Evolutionary conservation across 2,329 filamentous ascomycete genomes (phyloP), one percentile per base, ranked within the genome.

Genomic region (Ceratocystis ficicola): DNA sequence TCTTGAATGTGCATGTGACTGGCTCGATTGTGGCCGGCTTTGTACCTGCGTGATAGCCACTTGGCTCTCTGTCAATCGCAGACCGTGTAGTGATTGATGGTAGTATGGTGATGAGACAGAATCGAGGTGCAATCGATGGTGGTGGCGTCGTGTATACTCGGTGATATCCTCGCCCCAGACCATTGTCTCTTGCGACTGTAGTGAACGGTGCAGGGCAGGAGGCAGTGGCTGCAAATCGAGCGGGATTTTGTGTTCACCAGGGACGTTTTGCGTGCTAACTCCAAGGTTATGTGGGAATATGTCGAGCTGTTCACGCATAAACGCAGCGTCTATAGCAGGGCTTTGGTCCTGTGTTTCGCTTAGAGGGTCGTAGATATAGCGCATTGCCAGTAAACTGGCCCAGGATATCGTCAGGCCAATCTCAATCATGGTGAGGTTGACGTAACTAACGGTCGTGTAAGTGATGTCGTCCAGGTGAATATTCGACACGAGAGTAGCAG

Each of bases 151-250:
- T 55, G 5, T 77, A 76, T 65, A 64, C 5, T 28, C 36, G 12
- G 66, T 65, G 30, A 65, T 67, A 36, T 67, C 65, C 36, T 64
- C 25, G 41, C 66, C 66, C 66, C 66, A 67, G 25, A 52, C 44
- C 2, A 63, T 59, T 15, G 63, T 59, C 25, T 65, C 63, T 41
- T 59, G 48, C 10, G 63, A 67, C 5, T 48, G 36, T 25, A 59
- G 28, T 22, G 63, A 41, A 5, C 48, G 65, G 25, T 65, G 59
- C 22, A 63, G 25, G 1, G 59, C 22, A 63, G 73, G 70, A 44
- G 72, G 76, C 41, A 76, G 28, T 7, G 60, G 66, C 44, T 41
- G 48, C 10, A 30, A 52, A 36, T 36, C 36, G 36, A 22, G 44
- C 3, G 32, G 41, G 10, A 5, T 61, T 30, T 55, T 62, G 63